Evolutionary conservation across 2,329 filamentous ascomycete genomes (phyloP).

Genomic region (Endothia cerciana): DNA sequence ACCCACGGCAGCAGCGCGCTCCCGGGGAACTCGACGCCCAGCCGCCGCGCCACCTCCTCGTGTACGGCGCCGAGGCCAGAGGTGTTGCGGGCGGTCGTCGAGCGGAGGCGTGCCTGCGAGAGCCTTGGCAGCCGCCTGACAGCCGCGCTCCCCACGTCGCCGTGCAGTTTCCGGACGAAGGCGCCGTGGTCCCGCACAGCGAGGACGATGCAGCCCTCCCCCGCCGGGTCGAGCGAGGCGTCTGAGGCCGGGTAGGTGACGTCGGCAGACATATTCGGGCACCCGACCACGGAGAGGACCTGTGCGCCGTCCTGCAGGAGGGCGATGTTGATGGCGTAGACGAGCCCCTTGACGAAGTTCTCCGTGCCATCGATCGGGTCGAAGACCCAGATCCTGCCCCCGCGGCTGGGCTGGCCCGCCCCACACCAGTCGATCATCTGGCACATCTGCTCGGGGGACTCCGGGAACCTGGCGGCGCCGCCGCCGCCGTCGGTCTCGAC

Average conservation of each 20-base stretch:
- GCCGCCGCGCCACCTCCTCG: constrained; percentile 45
- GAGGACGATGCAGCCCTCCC: constrained; percentile 54
- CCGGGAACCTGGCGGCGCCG: constrained; percentile 38
- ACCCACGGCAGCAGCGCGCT: constrained; percentile 62
- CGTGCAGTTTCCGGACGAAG: constrained; percentile 47
- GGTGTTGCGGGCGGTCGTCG: constrained; percentile 51
- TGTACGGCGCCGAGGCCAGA: constrained; percentile 55
- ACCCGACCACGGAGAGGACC: constrained; percentile 53
- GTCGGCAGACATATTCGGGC: constrained; percentile 43
- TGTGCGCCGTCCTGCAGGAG: constrained; percentile 56
- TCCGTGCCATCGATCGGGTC: constrained; percentile 65
- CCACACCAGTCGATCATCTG: constrained; percentile 58
- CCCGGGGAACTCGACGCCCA: constrained; percentile 50
- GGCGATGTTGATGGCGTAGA: constrained; percentile 62
- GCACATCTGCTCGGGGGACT: constrained; percentile 51
- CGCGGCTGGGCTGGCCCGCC: constrained; percentile 39
- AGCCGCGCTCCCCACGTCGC: constrained; percentile 19
- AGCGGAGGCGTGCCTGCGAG: constrained; percentile 38
- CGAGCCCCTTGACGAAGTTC: constrained; percentile 56
- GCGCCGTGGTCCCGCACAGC: constrained; percentile 54
- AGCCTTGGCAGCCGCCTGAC: constrained; percentile 41
- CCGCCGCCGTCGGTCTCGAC: constrained; percentile 32
- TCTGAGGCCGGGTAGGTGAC: constrained; percentile 47
- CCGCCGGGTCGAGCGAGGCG: constrained; percentile 46
- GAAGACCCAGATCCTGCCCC: constrained; percentile 58